Conservation (phyloP, 2,329 filamentous ascomycete genomes). For the Coniochaeta ligniaria region DNA sequence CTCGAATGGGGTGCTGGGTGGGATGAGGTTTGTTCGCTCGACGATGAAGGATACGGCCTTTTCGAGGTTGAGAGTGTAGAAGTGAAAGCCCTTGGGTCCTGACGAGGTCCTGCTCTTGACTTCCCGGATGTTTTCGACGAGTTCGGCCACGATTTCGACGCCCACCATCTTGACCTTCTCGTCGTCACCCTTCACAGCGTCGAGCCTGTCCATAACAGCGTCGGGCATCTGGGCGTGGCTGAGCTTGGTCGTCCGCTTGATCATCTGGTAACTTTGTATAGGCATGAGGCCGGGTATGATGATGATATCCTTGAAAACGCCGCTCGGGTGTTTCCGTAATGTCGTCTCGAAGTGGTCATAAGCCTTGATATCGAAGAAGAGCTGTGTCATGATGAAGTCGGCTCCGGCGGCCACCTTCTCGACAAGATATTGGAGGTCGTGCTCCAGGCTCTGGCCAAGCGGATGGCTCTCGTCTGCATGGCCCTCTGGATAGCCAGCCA, state of each 20-base stretch:
- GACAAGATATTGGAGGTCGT: conserved; percentile 80
- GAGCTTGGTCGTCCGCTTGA: conserved; percentile 88
- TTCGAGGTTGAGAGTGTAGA: conserved; percentile 94
- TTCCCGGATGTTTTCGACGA: conserved; percentile 69
- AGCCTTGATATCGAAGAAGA: conserved; percentile 86
- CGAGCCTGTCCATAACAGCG: conserved; percentile 61
- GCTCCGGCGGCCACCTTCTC: conserved; percentile 89
- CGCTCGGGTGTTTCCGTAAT: conserved; percentile 74
- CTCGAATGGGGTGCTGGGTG: conserved; percentile 39
- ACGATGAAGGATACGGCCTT: conserved; percentile 93
- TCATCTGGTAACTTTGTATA: conserved; percentile 93
- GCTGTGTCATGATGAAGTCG: conserved; percentile 97
- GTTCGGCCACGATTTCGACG: conserved; percentile 75
- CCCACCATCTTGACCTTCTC: conserved; percentile 74
- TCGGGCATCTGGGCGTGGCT: conserved; percentile 80
- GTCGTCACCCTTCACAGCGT: conserved; percentile 69
- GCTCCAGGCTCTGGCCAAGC: conserved; percentile 57
- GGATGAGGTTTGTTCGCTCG: conserved; percentile 79
- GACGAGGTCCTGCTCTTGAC: conserved; percentile 47
- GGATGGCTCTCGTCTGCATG: conserved; percentile 89
- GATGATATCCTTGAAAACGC: conserved; percentile 75
- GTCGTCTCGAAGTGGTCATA: conserved; percentile 74
- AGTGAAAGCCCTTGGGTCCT: conserved; percentile 77
- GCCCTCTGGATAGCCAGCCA: conserved; percentile 91
- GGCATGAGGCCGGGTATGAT: conserved; percentile 97